Conservation (phyloP, 1,284 basidiomycete genomes). For the Tylopilus sp. region DNA sequence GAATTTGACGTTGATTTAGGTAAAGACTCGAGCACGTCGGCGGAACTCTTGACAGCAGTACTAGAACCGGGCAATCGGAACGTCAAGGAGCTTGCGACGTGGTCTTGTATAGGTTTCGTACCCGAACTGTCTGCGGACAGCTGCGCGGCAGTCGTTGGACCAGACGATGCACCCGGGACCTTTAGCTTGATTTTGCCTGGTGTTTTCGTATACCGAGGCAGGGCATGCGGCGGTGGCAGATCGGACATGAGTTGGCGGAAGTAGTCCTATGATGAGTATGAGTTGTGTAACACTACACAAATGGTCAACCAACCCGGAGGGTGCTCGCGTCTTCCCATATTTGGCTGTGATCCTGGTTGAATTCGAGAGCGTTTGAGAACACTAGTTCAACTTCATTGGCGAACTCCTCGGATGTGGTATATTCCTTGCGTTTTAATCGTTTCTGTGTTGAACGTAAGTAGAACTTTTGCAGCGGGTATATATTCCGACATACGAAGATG, state of each 20-base stretch:
- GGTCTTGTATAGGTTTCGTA: constrained; percentile 26
- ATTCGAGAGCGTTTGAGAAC: constrained; percentile 85
- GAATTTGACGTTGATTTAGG: constrained; percentile 19
- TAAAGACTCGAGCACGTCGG: constrained; percentile 20
- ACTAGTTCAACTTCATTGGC: constrained; percentile 86
- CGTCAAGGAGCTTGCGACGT: constrained; percentile 25
- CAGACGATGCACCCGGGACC: constrained; percentile 40
- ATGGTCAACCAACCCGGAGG: constrained; percentile 52
- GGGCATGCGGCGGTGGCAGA: constrained; percentile 59
- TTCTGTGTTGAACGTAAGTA: constrained; percentile 46
- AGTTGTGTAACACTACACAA: constrained; percentile 8
- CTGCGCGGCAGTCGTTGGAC: constrained; percentile 11
- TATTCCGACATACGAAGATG: constrained; percentile 61
- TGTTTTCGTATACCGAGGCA: constrained; percentile 59
- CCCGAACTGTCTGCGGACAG: constrained; percentile 12
- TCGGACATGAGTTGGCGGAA: constrained; percentile 75
- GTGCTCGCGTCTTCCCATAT: constrained; percentile 74
- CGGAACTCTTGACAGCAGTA: constrained; percentile 20
- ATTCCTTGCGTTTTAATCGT: constrained; percentile 75
- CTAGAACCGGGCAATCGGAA: constrained; percentile 32
- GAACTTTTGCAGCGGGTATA: constrained; percentile 5
- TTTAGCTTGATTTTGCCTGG: constrained; percentile 68
- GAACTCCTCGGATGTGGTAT: constrained; percentile 65
- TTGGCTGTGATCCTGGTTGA: constrained; percentile 73
- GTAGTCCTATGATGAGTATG: constrained; percentile 49